A percentile compares a stretch with the other conserved stretches of the same genome.
These are phyloP conservation scores for Paramecium tetraurelia DNA, from an alignment of 73 alveolate species.

Conservation along the genomic window DNA sequence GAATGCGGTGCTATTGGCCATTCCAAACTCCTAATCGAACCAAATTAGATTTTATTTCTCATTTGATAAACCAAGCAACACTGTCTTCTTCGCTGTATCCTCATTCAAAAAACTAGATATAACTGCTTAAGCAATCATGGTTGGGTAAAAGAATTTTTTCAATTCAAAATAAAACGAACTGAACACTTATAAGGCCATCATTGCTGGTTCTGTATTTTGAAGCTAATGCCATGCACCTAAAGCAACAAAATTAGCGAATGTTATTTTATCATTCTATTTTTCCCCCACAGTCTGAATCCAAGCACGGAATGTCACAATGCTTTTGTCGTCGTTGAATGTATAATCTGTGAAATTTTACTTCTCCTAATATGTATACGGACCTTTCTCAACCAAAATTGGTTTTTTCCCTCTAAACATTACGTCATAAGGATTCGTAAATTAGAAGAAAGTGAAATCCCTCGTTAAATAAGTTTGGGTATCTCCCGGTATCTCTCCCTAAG, in stretches of 20 bases:
- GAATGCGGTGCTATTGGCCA: not conserved
- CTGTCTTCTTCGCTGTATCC: not conserved
- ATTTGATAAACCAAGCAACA: not conserved
- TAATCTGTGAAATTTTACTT: constrained; percentile 10
- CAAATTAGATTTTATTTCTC: not conserved
- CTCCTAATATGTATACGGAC: constrained; percentile 33
- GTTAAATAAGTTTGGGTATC: not conserved
- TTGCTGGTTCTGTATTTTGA: not conserved
- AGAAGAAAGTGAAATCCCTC: constrained; percentile 35
- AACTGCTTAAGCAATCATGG: not conserved
- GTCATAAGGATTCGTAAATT: constrained; percentile 32
- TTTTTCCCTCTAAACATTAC: constrained; percentile 25
- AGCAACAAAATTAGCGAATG: constrained; percentile 46
- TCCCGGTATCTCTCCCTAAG: constrained; percentile 42
- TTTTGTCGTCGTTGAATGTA: not conserved
- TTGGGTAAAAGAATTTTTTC: not conserved
- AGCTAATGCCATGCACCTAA: constrained; percentile 35
- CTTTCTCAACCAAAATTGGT: constrained; percentile 26
- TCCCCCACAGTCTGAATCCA: not conserved
- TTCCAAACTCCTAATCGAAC: constrained; percentile 35
- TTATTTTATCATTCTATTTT: not conserved
- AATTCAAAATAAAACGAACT: constrained; percentile 35
- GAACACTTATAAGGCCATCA: not conserved
- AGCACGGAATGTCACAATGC: not conserved
- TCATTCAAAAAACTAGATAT: not conserved